Conservation (phyloP, 768 basidiomycete species). For the Sarcodon aspratus region DNA sequence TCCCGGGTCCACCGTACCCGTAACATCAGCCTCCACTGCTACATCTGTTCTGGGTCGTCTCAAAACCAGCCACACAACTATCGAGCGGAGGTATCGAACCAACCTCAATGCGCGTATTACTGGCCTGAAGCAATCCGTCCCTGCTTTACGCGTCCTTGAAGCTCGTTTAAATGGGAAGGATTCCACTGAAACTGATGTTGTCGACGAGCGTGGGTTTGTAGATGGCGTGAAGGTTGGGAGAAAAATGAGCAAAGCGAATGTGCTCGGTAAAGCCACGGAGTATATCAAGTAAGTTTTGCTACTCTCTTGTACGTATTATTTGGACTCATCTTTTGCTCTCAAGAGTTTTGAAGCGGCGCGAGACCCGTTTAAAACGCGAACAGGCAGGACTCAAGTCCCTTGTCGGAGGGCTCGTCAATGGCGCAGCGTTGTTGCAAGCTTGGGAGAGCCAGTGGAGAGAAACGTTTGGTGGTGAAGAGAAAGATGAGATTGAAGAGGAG, state of each 20-base stretch:
- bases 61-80: conserved; percentile 87
- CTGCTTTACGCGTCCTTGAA: conserved; percentile 72
- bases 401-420: conserved; percentile 61
- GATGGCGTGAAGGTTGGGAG: conserved; percentile 90
- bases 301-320: neutral
- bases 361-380: conserved; percentile 58
- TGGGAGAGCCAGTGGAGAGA: conserved; percentile 72
- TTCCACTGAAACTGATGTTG: conserved; percentile 30
- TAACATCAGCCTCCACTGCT: conserved; percentile 28
- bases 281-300: conserved; percentile 51
- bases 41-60: conserved; percentile 29
- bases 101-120: conserved; percentile 84
- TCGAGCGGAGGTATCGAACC: conserved; percentile 80
- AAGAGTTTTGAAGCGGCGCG: conserved; percentile 74
- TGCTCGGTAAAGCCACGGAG: conserved; percentile 83
- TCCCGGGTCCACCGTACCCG: conserved; percentile 20
- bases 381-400: conserved; percentile 65
- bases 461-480: conserved; percentile 67
- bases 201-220: conserved; percentile 79
- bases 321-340: conserved; percentile 2
- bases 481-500: conserved; percentile 39
- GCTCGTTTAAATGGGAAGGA: conserved; percentile 28
- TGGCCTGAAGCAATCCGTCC: conserved; percentile 68
- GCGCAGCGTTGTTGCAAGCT: conserved; percentile 54
- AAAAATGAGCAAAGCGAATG: conserved; percentile 86